These are phyloP conservation scores for Gossypium ekmanianum DNA, from an alignment of 345 rosid species.

Conservation along the genomic window DNA sequence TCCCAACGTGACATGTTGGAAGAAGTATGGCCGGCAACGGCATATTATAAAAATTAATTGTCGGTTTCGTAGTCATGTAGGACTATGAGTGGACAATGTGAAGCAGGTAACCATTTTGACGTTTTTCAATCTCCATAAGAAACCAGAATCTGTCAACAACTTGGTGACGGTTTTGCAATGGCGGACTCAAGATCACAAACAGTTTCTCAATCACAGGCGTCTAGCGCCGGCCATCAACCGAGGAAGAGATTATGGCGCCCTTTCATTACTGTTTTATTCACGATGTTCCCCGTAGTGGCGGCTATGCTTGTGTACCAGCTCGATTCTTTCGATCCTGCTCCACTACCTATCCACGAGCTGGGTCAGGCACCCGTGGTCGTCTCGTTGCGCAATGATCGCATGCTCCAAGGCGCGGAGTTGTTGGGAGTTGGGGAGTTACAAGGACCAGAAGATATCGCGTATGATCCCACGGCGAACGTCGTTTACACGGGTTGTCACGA, in stretches of 20 bases:
- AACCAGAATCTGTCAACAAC: not conserved
- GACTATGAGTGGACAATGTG: too few relatives aligned
- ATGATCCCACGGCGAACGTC: conserved; percentile 32
- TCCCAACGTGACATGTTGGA: not conserved
- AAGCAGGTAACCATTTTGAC: too few relatives aligned
- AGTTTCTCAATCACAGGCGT: not conserved
- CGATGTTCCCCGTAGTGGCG: conserved; percentile 27
- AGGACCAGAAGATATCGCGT: conserved; percentile 63
- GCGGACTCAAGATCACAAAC: not conserved
- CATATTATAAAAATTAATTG: not conserved
- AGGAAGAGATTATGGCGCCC: not conserved
- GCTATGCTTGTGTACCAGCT: conserved; percentile 39
- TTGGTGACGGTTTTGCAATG: not conserved
- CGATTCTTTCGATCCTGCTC: conserved; percentile 53
- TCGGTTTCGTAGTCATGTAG: too few relatives aligned
- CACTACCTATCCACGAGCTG: conserved; percentile 38
- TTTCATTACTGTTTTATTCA: conserved; percentile 15
- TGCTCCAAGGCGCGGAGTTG: conserved; percentile 44
- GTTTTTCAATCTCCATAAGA: not conserved
- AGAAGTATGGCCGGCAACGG: not conserved
- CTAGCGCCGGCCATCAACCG: not conserved
- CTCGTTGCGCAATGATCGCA: conserved; percentile 21
- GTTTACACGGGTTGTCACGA: conserved; percentile 60
- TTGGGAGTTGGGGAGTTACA: conserved; percentile 40
- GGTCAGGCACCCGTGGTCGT: conserved; percentile 12